Evolutionary conservation across 2,329 filamentous ascomycete species (phyloP), one percentile per base, ranked within the genome.

Genomic region (Triangularia verruculosa): DNA sequence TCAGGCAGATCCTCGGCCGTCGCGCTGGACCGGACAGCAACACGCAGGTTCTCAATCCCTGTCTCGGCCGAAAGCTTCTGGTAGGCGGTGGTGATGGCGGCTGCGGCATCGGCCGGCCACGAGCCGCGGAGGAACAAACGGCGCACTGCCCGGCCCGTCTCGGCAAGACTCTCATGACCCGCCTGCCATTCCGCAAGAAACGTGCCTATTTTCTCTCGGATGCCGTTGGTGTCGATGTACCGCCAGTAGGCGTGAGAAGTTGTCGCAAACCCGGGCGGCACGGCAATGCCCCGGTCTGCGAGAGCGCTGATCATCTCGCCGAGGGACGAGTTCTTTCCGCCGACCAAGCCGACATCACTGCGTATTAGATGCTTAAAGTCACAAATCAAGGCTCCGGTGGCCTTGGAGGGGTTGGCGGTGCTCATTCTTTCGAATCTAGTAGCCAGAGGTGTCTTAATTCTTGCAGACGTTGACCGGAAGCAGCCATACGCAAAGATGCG

Each of bases 1-100:
- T 77, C 75, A 0, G 75, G 74, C 3, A 78, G 69, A 58, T 78
- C 76, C 65, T 78, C 76, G 3, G 75, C 75, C 22, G 76, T 78
- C 3, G 75, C 75, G 54, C 74, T 77, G 17, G 75, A 77, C 8
- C 76, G 72, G 1, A 78, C 75, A 0, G 76, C 76, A 54, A 78
- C 75, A n/a, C 70, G 70, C 6, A 75, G 47, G 12, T 72, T 64
- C 28, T 70, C 47, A 17, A 64, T 63, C 0, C 70, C 68, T 1
- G 64, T 61, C 43, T 69, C 65, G 0, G 59, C 57, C 0, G 68
- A 71, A 11, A 77, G 72, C 24, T 72, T 57, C 6, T 63, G 70
- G 63, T 77, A 77, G 7, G 66, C 68, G 3, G 34, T 62, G 47
- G 57, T 67, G 57, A 78, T 76, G 17, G 71, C 71, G 6, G 20